These are phyloP conservation scores for Cytospora leucostoma DNA, from an alignment of 2,329 filamentous ascomycete species.

Conservation along the genomic window DNA sequence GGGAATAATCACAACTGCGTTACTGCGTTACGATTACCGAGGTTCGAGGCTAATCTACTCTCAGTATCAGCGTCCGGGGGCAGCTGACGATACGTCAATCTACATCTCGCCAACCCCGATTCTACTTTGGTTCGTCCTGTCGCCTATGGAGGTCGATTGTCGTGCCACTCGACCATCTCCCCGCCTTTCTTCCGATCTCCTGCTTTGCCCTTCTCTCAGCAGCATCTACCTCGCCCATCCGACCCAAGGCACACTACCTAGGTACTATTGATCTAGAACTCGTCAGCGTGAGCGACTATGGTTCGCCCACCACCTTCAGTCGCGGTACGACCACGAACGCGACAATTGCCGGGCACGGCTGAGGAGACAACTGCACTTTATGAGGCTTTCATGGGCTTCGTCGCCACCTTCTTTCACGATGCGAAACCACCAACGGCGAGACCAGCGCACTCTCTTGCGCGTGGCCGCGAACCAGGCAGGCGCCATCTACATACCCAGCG, in stretches of 20 bases:
- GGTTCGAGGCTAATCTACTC: not conserved
- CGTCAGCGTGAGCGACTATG: slow-evolving; percentile 8
- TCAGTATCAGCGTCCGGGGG: slow-evolving; percentile 8
- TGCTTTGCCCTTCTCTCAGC: slow-evolving; percentile 3
- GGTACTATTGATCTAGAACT: not conserved
- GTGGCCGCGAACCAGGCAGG: slow-evolving; percentile 5
- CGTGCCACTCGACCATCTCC: slow-evolving; percentile 3
- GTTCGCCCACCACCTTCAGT: slow-evolving; percentile 12
- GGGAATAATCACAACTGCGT: not conserved
- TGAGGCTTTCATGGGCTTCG: slow-evolving; percentile 34
- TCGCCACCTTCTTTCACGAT: slow-evolving; percentile 34
- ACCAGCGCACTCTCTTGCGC: slow-evolving; percentile 9
- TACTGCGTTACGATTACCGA: not conserved
- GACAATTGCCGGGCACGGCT: slow-evolving; percentile 1
- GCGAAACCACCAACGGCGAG: slow-evolving; percentile 7
- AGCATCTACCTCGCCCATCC: not conserved
- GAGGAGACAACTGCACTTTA: slow-evolving; percentile 27
- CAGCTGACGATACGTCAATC: slow-evolving; percentile 12
- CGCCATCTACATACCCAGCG: slow-evolving; percentile 20
- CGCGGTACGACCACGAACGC: slow-evolving; percentile 13
- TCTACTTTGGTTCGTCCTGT: not conserved
- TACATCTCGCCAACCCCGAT: slow-evolving; percentile 9
- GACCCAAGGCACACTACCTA: slow-evolving; percentile 1
- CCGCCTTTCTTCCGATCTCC: not conserved
- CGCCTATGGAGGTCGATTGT: slow-evolving; percentile 20